Evolutionary conservation across 345 rosid species (phyloP).

Genomic region (Moricandia arvensis): DNA sequence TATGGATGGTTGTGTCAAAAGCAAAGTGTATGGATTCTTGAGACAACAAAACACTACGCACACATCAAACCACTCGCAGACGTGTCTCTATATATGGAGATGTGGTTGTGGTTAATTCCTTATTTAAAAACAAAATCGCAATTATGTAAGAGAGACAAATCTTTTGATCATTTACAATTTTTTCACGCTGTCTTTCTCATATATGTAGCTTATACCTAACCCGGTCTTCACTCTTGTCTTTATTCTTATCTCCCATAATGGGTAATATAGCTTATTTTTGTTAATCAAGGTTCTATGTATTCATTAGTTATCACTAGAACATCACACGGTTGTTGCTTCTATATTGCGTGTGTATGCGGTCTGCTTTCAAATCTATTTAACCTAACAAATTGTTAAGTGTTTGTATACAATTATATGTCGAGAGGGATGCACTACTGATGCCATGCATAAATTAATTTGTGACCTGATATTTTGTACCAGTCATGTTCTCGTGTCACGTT

Average conservation of each 20-base stretch:
- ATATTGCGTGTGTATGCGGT: neutral
- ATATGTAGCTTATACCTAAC: neutral
- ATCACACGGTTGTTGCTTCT: neutral
- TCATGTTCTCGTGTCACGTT: neutral
- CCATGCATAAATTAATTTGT: neutral
- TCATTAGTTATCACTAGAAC: neutral
- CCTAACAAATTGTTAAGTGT: neutral
- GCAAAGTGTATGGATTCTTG: neutral
- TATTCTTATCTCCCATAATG: neutral
- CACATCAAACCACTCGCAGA: slow-evolving; percentile 12
- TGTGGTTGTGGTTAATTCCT: slow-evolving; percentile 15
- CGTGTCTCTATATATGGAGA: neutral
- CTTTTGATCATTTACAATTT: neutral
- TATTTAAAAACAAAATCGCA: neutral
- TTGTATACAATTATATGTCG: neutral
- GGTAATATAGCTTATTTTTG: neutral
- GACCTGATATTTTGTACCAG: neutral
- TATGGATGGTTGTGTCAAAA: neutral
- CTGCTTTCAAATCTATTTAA: neutral
- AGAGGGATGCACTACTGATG: neutral
- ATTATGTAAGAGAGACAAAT: neutral
- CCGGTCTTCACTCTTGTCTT: neutral
- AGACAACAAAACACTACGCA: slow-evolving; percentile 13
- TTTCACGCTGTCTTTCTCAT: neutral
- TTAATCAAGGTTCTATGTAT: neutral